A percentile compares a stretch with the other conserved stretches of the same genome.
Evolutionary conservation across 2,329 filamentous ascomycete species (phyloP).

Genomic region (Fusarium phyllophilum): DNA sequence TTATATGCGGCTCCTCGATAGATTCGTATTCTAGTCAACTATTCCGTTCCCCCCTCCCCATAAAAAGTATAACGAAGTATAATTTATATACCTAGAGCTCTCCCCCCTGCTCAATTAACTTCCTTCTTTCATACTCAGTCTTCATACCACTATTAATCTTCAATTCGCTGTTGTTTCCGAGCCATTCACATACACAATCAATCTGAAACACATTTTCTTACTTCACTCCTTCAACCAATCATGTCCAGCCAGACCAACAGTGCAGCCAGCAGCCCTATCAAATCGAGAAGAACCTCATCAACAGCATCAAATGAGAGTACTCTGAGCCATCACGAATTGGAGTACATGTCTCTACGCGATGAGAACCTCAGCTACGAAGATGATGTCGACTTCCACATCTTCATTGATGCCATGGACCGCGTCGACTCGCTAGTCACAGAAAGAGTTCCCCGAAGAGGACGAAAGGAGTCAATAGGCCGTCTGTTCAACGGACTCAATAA

Average conservation of each 20-base stretch:
- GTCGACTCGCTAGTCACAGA: constrained; percentile 40
- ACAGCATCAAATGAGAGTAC: constrained; percentile 36
- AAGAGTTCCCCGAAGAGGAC: constrained; percentile 12
- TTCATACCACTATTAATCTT: constrained; percentile 1
- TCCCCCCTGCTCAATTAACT: constrained; percentile 15
- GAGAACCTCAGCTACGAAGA: constrained; percentile 40
- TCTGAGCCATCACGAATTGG: constrained; percentile 33
- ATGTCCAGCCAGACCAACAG: constrained; percentile 29
- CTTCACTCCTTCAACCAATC: neutral
- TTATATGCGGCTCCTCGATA: constrained; percentile 23
- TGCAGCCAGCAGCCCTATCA: constrained; percentile 21
- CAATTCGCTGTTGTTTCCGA: neutral
- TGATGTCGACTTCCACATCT: constrained; percentile 41
- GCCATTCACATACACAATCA: neutral
- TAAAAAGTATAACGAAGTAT: constrained; percentile 20
- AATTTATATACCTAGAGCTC: constrained; percentile 14
- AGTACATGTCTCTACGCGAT: constrained; percentile 40
- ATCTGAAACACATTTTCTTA: neutral
- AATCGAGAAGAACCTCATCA: constrained; percentile 28
- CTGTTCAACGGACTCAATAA: constrained; percentile 29
- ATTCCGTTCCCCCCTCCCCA: constrained; percentile 19
- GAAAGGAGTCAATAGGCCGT: constrained; percentile 34
- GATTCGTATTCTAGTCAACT: constrained; percentile 10
- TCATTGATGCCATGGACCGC: constrained; percentile 41
- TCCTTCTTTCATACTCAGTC: constrained; percentile 1